Base-by-base conservation (phyloP, 1,284 basidiomycete species). In the Trichosporon sp. region DNA sequence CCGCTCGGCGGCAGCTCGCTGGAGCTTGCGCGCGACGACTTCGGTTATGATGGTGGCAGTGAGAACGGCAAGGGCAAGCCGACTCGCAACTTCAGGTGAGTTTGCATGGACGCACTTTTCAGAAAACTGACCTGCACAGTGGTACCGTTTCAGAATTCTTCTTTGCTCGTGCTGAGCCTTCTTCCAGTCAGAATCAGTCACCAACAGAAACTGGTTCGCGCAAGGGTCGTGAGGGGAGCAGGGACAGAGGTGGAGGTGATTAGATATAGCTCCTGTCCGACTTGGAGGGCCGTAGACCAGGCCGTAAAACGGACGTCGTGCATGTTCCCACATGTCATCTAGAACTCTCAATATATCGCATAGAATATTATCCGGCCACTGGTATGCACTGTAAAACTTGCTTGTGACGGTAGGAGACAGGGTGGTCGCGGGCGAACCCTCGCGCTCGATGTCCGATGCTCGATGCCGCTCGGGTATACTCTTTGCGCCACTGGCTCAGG, bases 11-110 rank as follows among this genome's bases (percentile, higher is more conserved):
- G 70, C 9, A 69, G 70, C 32, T 74, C 71, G 6, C 67, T 81
- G 18, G 80, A 80, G 9, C 62, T 79, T 29, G 65, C 63, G n/a
- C 71, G 76, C 23, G 76, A 77, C 21, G 72, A 73, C 13, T 72
- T 73, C 29, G 74, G 64, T 1, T 75, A 67, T 2, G 80, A 80
- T 66, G 76, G 70, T 5, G 81, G 78, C 42, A 80, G 78, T 72
- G 81, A 82, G 76, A 83, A 79, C 72, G 81, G 81, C 42, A 84
- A 84, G 74, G 76, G 77, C 53, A 83, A 83, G 70, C 65, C 62
- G 0, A 60, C 53, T 75, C 35, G 72, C 75, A 81, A 80, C 51
- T 83, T 84, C 65, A 79, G 81, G 82, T 82, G 65, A 72, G 81
- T 75, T 25, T 7, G 6, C 2, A 12, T 2, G 5, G 15, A 2